Conservation (phyloP, 768 basidiomycete genomes). For the Boletus tylopilopsis region DNA sequence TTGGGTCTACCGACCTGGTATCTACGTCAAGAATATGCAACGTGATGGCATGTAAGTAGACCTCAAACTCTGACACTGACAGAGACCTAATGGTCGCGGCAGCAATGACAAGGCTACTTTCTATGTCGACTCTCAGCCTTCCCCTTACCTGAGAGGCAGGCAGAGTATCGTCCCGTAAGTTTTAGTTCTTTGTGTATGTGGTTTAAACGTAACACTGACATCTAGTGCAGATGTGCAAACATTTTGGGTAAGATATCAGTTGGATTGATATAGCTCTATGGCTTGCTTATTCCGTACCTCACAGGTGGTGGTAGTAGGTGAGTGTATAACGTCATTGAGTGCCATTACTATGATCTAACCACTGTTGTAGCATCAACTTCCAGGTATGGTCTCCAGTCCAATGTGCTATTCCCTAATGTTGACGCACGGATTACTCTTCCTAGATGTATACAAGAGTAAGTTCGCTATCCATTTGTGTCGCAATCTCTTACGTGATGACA, state of each 20-base stretch:
- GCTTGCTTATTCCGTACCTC: not conserved
- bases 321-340: too few relatives aligned
- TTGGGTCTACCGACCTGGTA: constrained; percentile 71
- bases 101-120: constrained; percentile 76
- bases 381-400: too few relatives aligned
- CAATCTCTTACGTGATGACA: constrained; percentile 15
- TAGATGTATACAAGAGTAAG: too few relatives aligned
- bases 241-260: constrained; percentile 42
- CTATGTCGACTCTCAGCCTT: constrained; percentile 59
- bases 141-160: constrained; percentile 57
- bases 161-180: constrained; percentile 65
- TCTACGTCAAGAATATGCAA: constrained; percentile 72
- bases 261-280: not conserved
- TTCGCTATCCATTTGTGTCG: too few relatives aligned
- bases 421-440: too few relatives aligned
- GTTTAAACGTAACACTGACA: not conserved
- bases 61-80: too few relatives aligned
- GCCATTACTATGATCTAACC: too few relatives aligned
- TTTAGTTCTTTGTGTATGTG: not conserved
- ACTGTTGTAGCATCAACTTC: too few relatives aligned
- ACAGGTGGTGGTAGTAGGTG: too few relatives aligned
- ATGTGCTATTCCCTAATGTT: too few relatives aligned
- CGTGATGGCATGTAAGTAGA: constrained; percentile 54
- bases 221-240: constrained; percentile 52
- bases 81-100: not conserved